Evolutionary conservation across 495 filamentous ascomycete genomes (phyloP).

Genomic region (Podospora pseudopauciseta): DNA sequence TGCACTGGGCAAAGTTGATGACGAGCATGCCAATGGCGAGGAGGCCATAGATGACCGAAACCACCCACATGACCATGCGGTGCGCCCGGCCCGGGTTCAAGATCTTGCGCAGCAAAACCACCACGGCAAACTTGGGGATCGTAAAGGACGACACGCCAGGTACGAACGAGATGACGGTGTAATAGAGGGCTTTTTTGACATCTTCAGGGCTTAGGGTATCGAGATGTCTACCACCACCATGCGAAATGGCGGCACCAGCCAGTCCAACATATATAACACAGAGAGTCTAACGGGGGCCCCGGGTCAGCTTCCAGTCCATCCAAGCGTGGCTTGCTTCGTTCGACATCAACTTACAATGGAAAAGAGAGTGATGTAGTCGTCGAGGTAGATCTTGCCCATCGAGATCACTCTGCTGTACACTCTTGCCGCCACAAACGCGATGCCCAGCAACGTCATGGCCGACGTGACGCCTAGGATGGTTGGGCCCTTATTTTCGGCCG

Average conservation of each 20-base stretch:
- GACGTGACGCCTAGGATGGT: background rate
- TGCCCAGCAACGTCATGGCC: conserved; percentile 17
- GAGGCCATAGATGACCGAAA: conserved; percentile 17
- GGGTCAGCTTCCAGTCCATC: too few species aligned
- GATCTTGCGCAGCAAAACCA: conserved; percentile 25
- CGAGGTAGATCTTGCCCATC: conserved; percentile 12
- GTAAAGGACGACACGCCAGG: conserved; percentile 27
- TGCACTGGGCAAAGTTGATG: conserved; percentile 29
- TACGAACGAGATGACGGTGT: conserved; percentile 25
- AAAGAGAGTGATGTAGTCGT: conserved; percentile 17
- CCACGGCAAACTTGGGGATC: conserved; percentile 29
- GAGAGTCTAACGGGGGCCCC: background rate
- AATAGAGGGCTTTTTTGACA: conserved; percentile 15
- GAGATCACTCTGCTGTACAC: conserved; percentile 23
- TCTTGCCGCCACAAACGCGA: conserved; percentile 22
- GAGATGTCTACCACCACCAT: conserved; percentile 24
- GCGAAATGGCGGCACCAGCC: conserved; percentile 13
- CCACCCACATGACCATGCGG: conserved; percentile 21
- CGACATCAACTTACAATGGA: conserved; percentile 7
- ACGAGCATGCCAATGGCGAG: conserved; percentile 18
- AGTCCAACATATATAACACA: conserved; percentile 20
- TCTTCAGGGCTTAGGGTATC: conserved; percentile 17
- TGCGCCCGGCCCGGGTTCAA: conserved; percentile 21
- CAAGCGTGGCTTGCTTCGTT: too few species aligned
- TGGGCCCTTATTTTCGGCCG: background rate